Base-by-base conservation (phyloP, 2,329 filamentous ascomycete species). In the Mycosphaerella arachidis region DNA sequence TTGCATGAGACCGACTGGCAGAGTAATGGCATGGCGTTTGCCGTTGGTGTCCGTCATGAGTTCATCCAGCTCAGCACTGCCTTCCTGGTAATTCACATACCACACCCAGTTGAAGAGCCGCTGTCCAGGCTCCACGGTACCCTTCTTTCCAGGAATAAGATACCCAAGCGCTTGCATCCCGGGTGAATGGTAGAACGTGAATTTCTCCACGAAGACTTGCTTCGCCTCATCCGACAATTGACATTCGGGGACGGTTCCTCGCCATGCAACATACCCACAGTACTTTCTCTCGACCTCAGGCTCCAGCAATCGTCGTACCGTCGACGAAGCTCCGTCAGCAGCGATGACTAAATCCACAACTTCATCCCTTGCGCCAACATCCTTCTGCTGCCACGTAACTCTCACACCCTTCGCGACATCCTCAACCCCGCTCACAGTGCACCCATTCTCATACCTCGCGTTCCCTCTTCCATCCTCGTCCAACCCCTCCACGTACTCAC, bases 41-140 rank as follows among this genome's bases (percentile, higher is more conserved):
- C 76, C 77, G 24, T 77, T 64, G 3, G 70, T 60, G 59, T 80
- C 78, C 2, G 79, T 81, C 71, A 82, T 77, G 7, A 79, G 64
- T 1, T 76, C 74, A 8, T 68, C 66, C 27, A 79, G 71, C 20
- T 77, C 77, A 2, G 67, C 43, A 0, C 75, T 75, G 6, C 67
- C 71, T n/a, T 77, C 72, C 0, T 69, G 62, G 29, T 76, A 71
- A 62, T 80, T 78, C 55, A 69, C 73, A 68, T 81, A 82, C 72
- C 77, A 80, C 1, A 81, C 76, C 62, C 74, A 80, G 59, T 81
- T 81, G 62, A 81, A 71, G 3, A 79, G 73, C 10, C 78, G 74
- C 27, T 77, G 66, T 4, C 76, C 77, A 0, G 71, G 67, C 33
- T 71, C 67, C 5, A 78, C 69, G 1, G 70, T 71, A 1, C 78